These are phyloP conservation scores for Pulveroboletus frians DNA, from an alignment of 768 basidiomycete genomes.

Conservation along the genomic window DNA sequence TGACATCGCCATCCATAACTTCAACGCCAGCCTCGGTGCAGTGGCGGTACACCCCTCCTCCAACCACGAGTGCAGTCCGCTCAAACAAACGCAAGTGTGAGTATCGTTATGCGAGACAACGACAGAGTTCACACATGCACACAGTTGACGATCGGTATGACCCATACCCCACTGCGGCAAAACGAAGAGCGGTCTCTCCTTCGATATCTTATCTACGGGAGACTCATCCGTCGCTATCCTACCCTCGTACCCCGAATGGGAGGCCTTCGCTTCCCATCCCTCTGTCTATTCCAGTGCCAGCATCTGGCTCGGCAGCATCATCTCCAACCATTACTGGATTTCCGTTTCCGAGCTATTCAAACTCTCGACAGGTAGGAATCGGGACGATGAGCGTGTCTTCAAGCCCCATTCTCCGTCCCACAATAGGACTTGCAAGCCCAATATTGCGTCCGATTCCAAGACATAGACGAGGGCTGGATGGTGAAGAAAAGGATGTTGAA, in stretches of 20 bases:
- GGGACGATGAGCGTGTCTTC: conserved; percentile 55
- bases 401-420: conserved; percentile 69
- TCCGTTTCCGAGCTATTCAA: conserved; percentile 40
- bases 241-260: conserved; percentile 44
- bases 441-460: conserved; percentile 66
- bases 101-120: conserved; percentile 6
- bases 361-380: conserved; percentile 29
- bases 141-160: conserved; percentile 82
- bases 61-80: conserved; percentile 69
- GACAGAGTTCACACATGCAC: conserved; percentile 7
- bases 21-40: conserved; percentile 51
- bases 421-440: conserved; percentile 70
- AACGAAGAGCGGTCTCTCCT: conserved; percentile 80
- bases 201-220: conserved; percentile 67
- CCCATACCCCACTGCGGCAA: conserved; percentile 72
- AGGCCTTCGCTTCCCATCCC: conserved; percentile 67
- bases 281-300: conserved; percentile 52
- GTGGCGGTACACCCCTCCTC: conserved; percentile 82
- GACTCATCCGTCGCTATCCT: conserved; percentile 46
- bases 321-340: conserved; percentile 64
- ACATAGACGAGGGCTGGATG: conserved; percentile 43
- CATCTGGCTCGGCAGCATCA: conserved; percentile 59
- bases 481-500: conserved; percentile 67
- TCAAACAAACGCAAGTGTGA: conserved; percentile 79
- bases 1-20: conserved; percentile 59